A percentile compares a stretch with the other conserved stretches of the same genome.
Conservation (phyloP, 2,329 filamentous ascomycete genomes). For the Magnaporthales sp. region DNA sequence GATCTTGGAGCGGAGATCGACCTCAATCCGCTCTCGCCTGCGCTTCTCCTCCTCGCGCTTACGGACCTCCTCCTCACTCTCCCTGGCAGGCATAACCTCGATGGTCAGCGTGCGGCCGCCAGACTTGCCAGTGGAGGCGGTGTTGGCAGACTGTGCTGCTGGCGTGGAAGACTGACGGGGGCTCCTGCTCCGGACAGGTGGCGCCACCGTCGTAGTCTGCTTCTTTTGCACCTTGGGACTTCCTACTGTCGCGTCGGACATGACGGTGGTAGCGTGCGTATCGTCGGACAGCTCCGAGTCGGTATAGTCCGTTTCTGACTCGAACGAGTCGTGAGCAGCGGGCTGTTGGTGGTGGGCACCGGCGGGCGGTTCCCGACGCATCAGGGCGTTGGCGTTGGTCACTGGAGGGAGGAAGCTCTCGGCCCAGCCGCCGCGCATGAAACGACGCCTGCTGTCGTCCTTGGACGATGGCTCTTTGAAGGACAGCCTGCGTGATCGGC, state of each 20-base stretch:
- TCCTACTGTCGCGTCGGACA: conserved; percentile 5
- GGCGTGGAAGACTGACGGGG: background rate
- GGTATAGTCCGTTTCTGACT: conserved; percentile 8
- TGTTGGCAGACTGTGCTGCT: background rate
- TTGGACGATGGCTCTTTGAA: background rate
- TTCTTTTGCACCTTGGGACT: background rate
- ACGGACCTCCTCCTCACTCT: conserved; percentile 1
- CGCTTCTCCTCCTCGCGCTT: conserved; percentile 4
- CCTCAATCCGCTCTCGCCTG: background rate
- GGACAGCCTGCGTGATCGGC: background rate
- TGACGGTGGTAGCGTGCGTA: conserved; percentile 11
- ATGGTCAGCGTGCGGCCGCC: conserved; percentile 1
- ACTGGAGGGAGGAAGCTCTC: background rate
- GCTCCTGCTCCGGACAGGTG: background rate
- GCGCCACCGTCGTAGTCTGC: background rate
- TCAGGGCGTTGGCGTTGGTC: background rate
- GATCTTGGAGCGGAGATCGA: background rate
- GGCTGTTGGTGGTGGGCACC: too few species aligned
- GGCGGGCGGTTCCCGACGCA: background rate
- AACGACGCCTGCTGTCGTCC: background rate
- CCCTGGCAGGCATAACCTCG: background rate
- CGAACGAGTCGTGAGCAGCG: background rate
- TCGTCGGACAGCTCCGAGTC: conserved; percentile 9
- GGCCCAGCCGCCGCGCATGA: conserved; percentile 2
- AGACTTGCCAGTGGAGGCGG: background rate